Percentiles rank a stretch among this genome's conserved stretches.
phyloP scores from a whole-genome alignment of 495 filamentous ascomycete species.

The Parmelia sp. region DNA sequence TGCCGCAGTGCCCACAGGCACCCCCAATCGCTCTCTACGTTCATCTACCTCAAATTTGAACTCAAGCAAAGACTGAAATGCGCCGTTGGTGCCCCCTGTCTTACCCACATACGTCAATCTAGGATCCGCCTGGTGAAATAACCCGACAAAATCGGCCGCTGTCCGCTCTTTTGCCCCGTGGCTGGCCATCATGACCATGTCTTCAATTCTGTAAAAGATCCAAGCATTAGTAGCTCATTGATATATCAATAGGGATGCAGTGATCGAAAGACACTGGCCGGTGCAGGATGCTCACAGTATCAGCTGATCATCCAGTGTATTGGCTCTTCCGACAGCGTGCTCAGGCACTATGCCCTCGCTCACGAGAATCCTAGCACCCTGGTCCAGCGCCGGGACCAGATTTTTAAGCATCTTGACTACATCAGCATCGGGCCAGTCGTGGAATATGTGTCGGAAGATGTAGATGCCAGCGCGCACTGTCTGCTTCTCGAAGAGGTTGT shows the following conservation, averaged over 20 bases:
- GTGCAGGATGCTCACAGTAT: conserved; percentile 23
- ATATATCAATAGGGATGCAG: conserved; percentile 8
- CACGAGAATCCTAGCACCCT: conserved; percentile 32
- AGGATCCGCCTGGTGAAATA: conserved; percentile 25
- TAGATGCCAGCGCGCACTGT: conserved; percentile 39
- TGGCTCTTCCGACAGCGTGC: conserved; percentile 19
- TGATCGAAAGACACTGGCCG: conserved; percentile 11
- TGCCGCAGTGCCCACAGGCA: conserved; percentile 4
- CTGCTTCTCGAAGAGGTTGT: conserved; percentile 30
- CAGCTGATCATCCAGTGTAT: conserved; percentile 16
- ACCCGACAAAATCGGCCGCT: conserved; percentile 26
- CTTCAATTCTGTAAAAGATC: conserved; percentile 25
- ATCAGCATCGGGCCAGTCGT: conserved; percentile 42
- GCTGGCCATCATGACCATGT: conserved; percentile 29
- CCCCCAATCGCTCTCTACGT: conserved; percentile 1
- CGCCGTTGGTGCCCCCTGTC: conserved; percentile 26
- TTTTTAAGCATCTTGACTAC: conserved; percentile 35
- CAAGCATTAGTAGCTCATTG: conserved; percentile 1
- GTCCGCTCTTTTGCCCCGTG: conserved; percentile 29
- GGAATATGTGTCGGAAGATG: conserved; percentile 41
- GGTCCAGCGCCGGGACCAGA: conserved; percentile 37
- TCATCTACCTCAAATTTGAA: conserved; percentile 22
- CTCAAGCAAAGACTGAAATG: conserved; percentile 30
- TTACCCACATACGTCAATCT: conserved; percentile 27
- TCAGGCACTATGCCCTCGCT: conserved; percentile 32